Evolutionary conservation across 1,284 basidiomycete genomes (phyloP), one percentile per base, ranked within the genome.

Genomic region (Moniliella sp.): DNA sequence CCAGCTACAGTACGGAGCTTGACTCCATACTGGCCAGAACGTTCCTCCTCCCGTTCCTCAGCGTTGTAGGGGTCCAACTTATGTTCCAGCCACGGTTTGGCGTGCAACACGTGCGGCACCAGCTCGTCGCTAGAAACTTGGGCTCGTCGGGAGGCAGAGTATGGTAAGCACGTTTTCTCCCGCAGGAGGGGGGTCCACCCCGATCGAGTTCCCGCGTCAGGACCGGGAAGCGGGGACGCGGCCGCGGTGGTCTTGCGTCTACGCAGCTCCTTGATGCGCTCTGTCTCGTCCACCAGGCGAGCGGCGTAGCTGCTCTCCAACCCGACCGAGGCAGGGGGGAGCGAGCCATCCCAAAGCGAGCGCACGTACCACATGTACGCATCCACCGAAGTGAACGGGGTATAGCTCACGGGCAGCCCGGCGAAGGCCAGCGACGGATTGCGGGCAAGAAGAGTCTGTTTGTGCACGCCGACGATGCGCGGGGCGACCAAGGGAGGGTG

Each of bases 381-480:
- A 27, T 50, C 46, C 27, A 40, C 37, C 18, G 38, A 34, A 11
- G 27, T 27, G 15, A 50, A 50, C 5, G 47, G 48, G 30, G 42
- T 44, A 12, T 27, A 40, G n/a, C 33, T 31, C 5, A 50, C 36
- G 4, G 43, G 25, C 14, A 53, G 17, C 3, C 48, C 48, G 1
- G 45, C 37, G 25, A 50, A 45, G 0, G 36, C 45, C 4, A 53
- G 29, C 5, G 39, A 36, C 2, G 45, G 12, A 0, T 30, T 31
- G 1, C 19, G 37, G 34, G 35, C 28, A 18, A 27, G 45, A 5
- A 51, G 28, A 2, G 31, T 18, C 11, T 49, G 47, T 21, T 40
- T 12, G 9, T 19, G 35, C 8, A 36, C 18, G 15, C 15, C 31
- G 13, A 12, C 12, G 9, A 36, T 9, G 5, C 34, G 27, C 12